These are phyloP conservation scores for Sarocladium brachiariae DNA, from an alignment of 2,329 filamentous ascomycete genomes.

Conservation along the genomic window DNA sequence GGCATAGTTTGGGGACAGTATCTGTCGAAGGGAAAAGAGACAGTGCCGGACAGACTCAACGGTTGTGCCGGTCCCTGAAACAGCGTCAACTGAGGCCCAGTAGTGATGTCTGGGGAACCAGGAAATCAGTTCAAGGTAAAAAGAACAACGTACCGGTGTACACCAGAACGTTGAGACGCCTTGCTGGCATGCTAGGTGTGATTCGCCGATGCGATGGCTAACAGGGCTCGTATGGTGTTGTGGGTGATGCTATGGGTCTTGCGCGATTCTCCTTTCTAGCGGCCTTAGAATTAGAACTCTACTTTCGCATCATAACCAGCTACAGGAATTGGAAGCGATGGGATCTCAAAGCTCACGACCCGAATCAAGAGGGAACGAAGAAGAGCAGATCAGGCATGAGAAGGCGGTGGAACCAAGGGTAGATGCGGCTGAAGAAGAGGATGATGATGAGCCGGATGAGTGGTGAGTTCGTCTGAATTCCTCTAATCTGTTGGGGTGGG, in stretches of 20 bases:
- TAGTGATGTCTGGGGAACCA: too few relatives aligned
- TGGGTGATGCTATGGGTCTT: conserved; percentile 1
- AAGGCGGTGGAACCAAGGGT: conserved; percentile 15
- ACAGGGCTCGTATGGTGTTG: background rate
- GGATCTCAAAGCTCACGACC: conserved; percentile 11
- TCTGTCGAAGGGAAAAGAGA: conserved; percentile 74
- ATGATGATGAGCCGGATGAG: conserved; percentile 86
- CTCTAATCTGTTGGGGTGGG: background rate
- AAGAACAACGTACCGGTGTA: conserved; percentile 62
- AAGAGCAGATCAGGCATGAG: conserved; percentile 9
- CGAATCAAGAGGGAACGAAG: conserved; percentile 7
- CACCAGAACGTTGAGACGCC: conserved; percentile 83
- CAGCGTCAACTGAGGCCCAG: background rate
- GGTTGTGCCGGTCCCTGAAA: conserved; percentile 72
- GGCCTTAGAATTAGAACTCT: conserved; percentile 1
- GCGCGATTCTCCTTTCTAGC: conserved; percentile 3
- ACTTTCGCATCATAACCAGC: background rate
- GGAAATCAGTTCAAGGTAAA: background rate
- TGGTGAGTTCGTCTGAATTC: conserved; percentile 62
- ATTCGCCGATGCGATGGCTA: conserved; percentile 7
- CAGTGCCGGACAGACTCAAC: conserved; percentile 85
- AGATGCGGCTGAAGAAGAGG: conserved; percentile 33
- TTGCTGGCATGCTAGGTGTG: conserved; percentile 49
- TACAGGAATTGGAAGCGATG: conserved; percentile 8
- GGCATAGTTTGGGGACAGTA: conserved; percentile 86